Evolutionary conservation across 2,329 filamentous ascomycete genomes (phyloP).

Genomic region (Falciphora oryzae): DNA sequence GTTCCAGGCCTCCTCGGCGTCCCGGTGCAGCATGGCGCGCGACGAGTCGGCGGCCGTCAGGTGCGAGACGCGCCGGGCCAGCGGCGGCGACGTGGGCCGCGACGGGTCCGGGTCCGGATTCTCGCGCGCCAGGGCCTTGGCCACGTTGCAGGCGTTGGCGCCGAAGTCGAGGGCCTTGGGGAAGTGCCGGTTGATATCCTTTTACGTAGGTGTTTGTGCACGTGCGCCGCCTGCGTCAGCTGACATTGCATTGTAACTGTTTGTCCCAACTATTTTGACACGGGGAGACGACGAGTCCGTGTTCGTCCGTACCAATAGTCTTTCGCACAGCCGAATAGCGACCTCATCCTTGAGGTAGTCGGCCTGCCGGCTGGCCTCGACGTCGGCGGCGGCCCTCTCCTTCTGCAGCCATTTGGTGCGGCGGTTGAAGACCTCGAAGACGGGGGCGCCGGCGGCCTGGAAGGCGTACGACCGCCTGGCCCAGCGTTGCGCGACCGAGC

Average conservation of each 20-base stretch:
- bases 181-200: constrained; percentile 92
- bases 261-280: too few relatives aligned
- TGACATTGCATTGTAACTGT: background rate
- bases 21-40: constrained; percentile 69
- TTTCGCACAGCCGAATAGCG: constrained; percentile 74
- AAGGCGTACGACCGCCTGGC: constrained; percentile 63
- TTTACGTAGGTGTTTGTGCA: background rate
- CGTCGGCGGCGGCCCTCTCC: constrained; percentile 70
- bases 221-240: background rate
- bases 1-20: constrained; percentile 71
- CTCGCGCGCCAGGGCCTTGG: constrained; percentile 67
- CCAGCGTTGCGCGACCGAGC: constrained; percentile 39
- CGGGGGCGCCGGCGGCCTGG: constrained; percentile 68
- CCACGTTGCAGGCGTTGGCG: constrained; percentile 93
- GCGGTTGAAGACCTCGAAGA: constrained; percentile 87
- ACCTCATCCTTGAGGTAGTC: constrained; percentile 96
- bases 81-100: constrained; percentile 55
- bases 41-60: constrained; percentile 82
- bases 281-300: background rate
- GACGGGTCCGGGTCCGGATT: constrained; percentile 57
- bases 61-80: constrained; percentile 65
- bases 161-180: constrained; percentile 83
- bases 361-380: constrained; percentile 67
- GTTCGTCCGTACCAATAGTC: constrained; percentile 58
- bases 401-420: constrained; percentile 86